Conservation (phyloP, 345 rosid genomes). For the Iberis pinnata region DNA sequence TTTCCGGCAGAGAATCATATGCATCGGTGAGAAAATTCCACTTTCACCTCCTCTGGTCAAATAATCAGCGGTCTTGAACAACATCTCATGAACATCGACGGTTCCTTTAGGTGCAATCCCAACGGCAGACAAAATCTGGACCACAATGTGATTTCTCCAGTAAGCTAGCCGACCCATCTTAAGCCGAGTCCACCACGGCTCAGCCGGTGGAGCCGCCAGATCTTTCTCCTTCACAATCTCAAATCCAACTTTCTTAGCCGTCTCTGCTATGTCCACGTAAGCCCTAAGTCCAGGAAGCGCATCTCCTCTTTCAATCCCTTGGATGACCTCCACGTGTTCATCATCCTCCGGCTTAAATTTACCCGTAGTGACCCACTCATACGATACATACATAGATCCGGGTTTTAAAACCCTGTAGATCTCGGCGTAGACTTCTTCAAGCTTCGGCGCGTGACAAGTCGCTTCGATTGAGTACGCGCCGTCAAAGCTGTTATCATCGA, state of each 20-base stretch:
- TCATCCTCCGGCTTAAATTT: conserved; percentile 40
- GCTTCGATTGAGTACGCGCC: conserved; percentile 98
- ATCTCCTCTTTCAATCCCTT: conserved; percentile 87
- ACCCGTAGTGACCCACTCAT: conserved; percentile 94
- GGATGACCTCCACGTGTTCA: conserved; percentile 74
- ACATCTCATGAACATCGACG: conserved; percentile 96
- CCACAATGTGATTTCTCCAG: conserved; percentile 89
- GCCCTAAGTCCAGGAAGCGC: conserved; percentile 85
- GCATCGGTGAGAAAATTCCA: conserved; percentile 91
- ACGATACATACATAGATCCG: conserved; percentile 70
- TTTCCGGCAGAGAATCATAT: conserved; percentile 90
- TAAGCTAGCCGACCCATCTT: conserved; percentile 88
- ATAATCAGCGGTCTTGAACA: conserved; percentile 73
- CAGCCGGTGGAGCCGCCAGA: conserved; percentile 74
- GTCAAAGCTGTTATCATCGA: conserved; percentile 64
- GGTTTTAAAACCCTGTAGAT: conserved; percentile 78
- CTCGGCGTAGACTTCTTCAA: conserved; percentile 87
- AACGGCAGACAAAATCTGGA: conserved; percentile 55
- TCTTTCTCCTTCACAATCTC: conserved; percentile 82
- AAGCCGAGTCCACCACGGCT: conserved; percentile 86
- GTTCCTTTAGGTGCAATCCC: conserved; percentile 94
- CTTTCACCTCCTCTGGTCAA: conserved; percentile 78
- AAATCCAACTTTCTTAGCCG: conserved; percentile 70
- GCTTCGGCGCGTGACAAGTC: conserved; percentile 94
- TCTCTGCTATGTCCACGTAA: conserved; percentile 52